Evolutionary conservation across 352 stramenopile genomes (phyloP), one percentile per base, ranked within the genome.

Genomic region (Globisporangium uncinulatum): DNA sequence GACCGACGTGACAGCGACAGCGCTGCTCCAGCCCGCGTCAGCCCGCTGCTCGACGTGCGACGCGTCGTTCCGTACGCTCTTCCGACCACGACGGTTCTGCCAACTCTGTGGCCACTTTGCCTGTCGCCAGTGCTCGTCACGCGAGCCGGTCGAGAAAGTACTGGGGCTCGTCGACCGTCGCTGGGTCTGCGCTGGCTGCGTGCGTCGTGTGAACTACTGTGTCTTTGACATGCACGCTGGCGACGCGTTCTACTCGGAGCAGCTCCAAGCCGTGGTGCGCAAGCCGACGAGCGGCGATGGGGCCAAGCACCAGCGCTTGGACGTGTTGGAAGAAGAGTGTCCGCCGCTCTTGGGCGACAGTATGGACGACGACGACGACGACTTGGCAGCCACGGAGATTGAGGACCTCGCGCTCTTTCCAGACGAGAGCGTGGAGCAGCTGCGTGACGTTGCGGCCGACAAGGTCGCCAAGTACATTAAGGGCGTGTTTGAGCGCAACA

Each of bases 81-180:
- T 85, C 19, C 71, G 76, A 9, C 71, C 69, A 49, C 73, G 66
- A 51, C 57, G 83, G 52, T 82, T 86, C 17, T 88, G 78, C 66
- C 63, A 73, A 29, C 42, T 86, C 10, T 88, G 78, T 58, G 65
- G 66, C 15, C 66, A 79, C 51, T 82, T 79, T 52, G 76, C 67
- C 6, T 88, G 78, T 44, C 55, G 67, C 54, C 83, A 80, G 59
- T 88, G 78, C 64, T 82, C 72, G 11, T 54, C 53, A 10, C 6
- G 78, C 6, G 66, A 76, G 41, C 69, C 71, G 20, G 57, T 86
- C 0, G 78, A 88, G 61, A 77, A 78, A 34, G 60, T 62, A 0
- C 45, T 76, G 3, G 75, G 78, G 0, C 44, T 71, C 3, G 59
- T 83, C 8, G 62, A 81, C 43, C 69, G 63, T 3, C 63, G 76